These are phyloP conservation scores for Vanrija pseudolonga DNA, from an alignment of 1,284 basidiomycete genomes.

Conservation along the genomic window DNA sequence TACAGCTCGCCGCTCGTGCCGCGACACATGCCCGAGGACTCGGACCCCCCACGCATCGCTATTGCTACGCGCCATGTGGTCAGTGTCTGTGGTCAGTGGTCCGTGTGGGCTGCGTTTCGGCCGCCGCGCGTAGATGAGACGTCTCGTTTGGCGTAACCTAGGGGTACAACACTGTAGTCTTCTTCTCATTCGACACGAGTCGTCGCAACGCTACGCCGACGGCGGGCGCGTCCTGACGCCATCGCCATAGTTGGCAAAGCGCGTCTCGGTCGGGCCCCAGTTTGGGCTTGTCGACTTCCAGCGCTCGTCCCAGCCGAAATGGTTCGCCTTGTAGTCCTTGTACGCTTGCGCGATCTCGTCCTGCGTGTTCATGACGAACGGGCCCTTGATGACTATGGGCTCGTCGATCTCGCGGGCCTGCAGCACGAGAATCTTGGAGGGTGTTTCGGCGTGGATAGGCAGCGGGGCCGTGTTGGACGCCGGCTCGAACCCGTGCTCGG, in stretches of 20 bases:
- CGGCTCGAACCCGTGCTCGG: conserved; percentile 4
- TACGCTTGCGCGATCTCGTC: conserved; percentile 11
- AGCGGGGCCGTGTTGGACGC: neutral
- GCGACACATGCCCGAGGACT: too few relatives aligned
- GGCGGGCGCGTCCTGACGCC: neutral
- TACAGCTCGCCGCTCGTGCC: too few relatives aligned
- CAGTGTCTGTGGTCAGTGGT: too few relatives aligned
- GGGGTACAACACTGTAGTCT: too few relatives aligned
- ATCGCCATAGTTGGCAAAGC: conserved; percentile 4
- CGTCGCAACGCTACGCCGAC: too few relatives aligned
- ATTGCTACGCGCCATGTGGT: too few relatives aligned
- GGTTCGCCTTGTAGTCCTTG: conserved; percentile 13
- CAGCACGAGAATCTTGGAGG: conserved; percentile 9
- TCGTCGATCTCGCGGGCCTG: conserved; percentile 12
- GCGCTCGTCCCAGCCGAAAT: conserved; percentile 9
- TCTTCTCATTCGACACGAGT: too few relatives aligned
- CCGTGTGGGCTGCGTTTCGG: too few relatives aligned
- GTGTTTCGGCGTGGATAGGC: neutral
- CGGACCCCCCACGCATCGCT: too few relatives aligned
- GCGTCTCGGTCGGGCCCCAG: neutral
- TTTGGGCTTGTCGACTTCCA: neutral
- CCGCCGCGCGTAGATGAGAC: too few relatives aligned
- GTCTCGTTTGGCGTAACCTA: too few relatives aligned
- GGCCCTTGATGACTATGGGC: conserved; percentile 12
- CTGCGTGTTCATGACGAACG: conserved; percentile 17